Conservation (phyloP, 179 eudicot genomes). For the Heliamphora pulchella region DNA sequence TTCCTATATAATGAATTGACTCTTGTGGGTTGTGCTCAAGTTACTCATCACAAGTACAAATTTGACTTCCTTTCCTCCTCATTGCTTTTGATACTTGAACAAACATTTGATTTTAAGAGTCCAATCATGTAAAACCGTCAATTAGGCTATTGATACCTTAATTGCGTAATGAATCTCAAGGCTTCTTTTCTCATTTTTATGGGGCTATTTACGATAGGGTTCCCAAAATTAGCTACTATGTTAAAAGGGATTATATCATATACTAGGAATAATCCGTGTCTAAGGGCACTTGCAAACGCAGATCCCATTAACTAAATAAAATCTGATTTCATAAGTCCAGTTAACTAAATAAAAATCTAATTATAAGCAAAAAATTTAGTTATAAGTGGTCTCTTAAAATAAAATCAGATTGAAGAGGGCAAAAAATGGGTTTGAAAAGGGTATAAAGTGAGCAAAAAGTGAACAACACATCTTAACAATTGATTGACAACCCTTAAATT, state of each 20-base stretch:
- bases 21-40: not conserved
- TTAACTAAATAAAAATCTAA: no score
- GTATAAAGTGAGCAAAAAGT: no score
- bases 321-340: not conserved
- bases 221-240: conserved; percentile 1
- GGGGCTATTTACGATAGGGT: not conserved
- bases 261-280: not conserved
- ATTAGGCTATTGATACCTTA: not conserved
- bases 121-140: not conserved
- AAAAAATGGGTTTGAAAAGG: no score
- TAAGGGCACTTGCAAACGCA: no score
- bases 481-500: no score
- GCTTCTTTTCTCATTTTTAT: not conserved
- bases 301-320: not conserved
- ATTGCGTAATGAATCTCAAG: not conserved
- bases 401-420: no score
- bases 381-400: no score
- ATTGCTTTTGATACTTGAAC: not conserved
- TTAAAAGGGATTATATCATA: not conserved
- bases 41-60: not conserved
- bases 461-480: no score
- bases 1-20: not conserved
- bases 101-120: not conserved
- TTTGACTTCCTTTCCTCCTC: not conserved
- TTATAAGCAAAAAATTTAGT: no score